Evolutionary conservation across 2,329 filamentous ascomycete genomes (phyloP), one percentile per base, ranked within the genome.

Genomic region (Thelonectria discophora): DNA sequence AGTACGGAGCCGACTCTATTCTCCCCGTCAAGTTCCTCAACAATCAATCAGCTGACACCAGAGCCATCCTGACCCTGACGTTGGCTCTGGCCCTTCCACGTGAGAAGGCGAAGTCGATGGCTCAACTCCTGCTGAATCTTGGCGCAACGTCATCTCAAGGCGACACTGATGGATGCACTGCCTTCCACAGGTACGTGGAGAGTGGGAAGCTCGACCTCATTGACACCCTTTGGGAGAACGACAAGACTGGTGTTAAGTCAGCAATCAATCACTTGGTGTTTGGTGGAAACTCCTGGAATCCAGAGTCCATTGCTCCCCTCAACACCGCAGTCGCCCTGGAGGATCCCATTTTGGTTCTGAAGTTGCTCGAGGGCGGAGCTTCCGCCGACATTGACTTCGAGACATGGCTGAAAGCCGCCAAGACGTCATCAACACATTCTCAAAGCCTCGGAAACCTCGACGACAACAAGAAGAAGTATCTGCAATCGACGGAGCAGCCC

Each of bases 1-100:
- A 89, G 64, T 95, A 92, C 70, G 93, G 91, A 8, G 91, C 92
- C 5, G 92, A 96, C 74, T 83, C 90, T 1, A 80, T 94, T 15
- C 79, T 93, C 20, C 92, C 92, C 0, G 81, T 95, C 72, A 94
- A 94, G 75, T 81, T 90, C 24, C 71, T 84, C 10, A 75, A 82
- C 58, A 75, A 78, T 1, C 69, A 84, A 58, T 82, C 81, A 49
- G 78, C 77, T 3, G 82, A 85, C 2, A 78, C 80, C 27, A 83
- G 79, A 1, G 90, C 88, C 0, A 88, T 94, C 46, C 79, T 95
- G 50, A 90, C 88, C 0, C 77, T 94, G 8, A 83, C 87, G 1
- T 80, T 96, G n/a, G 86, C 90, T 1, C 77, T 92, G 27, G 78
- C 83, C 11, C 84, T 94, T 6, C 86, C 90, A 0, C 67, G 81